A percentile compares a stretch with the other conserved stretches of the same genome.
Evolutionary conservation across 177 flowering plant species (phyloP).

Genomic region (Vitis hybrid): DNA sequence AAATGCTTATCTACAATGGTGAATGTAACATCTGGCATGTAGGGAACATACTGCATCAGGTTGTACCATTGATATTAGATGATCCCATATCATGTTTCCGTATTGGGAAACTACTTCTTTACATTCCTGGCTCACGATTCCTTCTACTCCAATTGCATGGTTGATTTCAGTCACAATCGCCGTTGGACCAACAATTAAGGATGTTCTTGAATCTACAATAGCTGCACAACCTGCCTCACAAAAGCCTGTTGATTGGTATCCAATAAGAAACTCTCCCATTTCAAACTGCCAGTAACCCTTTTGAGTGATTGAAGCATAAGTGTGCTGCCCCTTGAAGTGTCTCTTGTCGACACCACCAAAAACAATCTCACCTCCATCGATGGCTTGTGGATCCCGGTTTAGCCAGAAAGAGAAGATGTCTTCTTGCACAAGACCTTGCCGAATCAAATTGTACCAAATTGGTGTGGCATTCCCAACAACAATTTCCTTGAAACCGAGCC

Average conservation of each 20-base stretch:
- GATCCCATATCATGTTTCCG: conserved; percentile 72
- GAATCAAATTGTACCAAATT: conserved; percentile 82
- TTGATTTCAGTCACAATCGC: conserved; percentile 71
- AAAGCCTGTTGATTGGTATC: conserved; percentile 60
- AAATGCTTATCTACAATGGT: conserved; percentile 57
- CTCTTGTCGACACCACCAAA: conserved; percentile 81
- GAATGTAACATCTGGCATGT: conserved; percentile 66
- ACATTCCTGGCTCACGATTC: conserved; percentile 74
- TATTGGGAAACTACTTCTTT: conserved; percentile 65
- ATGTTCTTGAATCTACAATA: conserved; percentile 87
- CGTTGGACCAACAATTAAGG: conserved; percentile 83
- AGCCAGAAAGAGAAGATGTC: conserved; percentile 93
- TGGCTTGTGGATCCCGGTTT: conserved; percentile 52
- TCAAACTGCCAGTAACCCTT: conserved; percentile 97
- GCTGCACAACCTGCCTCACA: conserved; percentile 80
- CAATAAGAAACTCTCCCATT: conserved; percentile 77
- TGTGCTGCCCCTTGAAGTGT: conserved; percentile 78
- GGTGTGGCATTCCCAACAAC: conserved; percentile 73
- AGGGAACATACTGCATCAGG: conserved; percentile 64
- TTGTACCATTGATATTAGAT: conserved; percentile 57
- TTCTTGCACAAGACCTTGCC: conserved; percentile 65
- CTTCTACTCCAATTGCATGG: conserved; percentile 86
- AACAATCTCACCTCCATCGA: conserved; percentile 79
- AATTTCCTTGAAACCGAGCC: conserved; percentile 89
- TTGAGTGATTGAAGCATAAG: conserved; percentile 75